Evolutionary conservation across 352 stramenopile species (phyloP).

Genomic region (Plasmopara muralis): DNA sequence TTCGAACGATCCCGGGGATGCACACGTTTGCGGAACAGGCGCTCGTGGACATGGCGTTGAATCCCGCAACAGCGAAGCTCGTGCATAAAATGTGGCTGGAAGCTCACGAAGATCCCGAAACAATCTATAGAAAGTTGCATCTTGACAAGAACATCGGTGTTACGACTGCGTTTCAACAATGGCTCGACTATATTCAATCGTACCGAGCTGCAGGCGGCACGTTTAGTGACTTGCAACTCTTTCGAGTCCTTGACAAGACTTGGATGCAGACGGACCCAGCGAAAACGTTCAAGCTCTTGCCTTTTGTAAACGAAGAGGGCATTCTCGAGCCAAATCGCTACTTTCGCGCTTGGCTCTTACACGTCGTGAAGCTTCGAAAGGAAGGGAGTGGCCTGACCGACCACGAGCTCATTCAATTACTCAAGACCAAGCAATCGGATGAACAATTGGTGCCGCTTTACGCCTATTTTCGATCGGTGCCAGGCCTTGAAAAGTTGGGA

Average conservation of each 20-base stretch:
- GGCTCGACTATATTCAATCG: too few relatives aligned
- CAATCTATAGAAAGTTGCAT: too few relatives aligned
- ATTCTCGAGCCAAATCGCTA: too few relatives aligned
- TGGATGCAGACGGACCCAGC: too few relatives aligned
- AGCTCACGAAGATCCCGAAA: neutral
- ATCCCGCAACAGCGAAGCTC: neutral
- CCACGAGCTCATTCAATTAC: neutral
- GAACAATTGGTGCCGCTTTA: neutral
- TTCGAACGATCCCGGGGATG: neutral
- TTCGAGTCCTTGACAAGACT: too few relatives aligned
- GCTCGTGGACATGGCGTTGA: neutral
- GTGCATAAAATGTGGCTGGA: neutral
- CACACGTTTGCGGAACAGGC: neutral
- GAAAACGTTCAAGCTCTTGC: too few relatives aligned
- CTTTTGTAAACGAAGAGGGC: too few relatives aligned
- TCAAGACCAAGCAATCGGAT: neutral
- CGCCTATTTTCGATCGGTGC: neutral
- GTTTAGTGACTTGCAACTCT: too few relatives aligned
- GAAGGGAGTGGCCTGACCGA: neutral
- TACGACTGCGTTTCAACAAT: too few relatives aligned
- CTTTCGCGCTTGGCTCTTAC: neutral
- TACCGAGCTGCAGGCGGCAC: too few relatives aligned
- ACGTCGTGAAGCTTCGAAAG: neutral
- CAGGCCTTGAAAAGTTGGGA: neutral
- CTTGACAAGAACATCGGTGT: too few relatives aligned